Evolutionary conservation across 73 alveolate species (phyloP).

Genomic region (Stentor coeruleus): DNA sequence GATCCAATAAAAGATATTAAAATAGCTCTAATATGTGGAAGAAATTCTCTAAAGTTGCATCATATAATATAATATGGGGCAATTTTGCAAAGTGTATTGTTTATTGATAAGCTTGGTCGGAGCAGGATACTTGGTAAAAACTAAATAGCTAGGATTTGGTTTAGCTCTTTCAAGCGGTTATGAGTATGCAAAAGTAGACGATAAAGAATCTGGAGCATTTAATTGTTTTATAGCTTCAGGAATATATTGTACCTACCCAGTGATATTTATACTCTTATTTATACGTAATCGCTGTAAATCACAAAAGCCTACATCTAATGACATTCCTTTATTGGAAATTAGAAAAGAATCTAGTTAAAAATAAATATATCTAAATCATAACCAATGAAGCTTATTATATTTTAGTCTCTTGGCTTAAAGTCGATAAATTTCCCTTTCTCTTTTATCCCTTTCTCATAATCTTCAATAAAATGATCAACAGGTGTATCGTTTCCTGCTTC

Average conservation of each 20-base stretch:
- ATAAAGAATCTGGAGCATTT: background rate
- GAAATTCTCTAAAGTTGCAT: too few relatives aligned
- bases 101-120: background rate
- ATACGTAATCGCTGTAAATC: too few relatives aligned
- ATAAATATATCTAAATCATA: too few relatives aligned
- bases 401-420: conserved; percentile 10
- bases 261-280: too few relatives aligned
- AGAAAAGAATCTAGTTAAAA: too few relatives aligned
- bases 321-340: too few relatives aligned
- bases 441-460: conserved; percentile 5
- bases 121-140: background rate
- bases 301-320: too few relatives aligned
- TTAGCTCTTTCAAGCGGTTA: background rate
- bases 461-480: conserved; percentile 23
- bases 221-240: background rate
- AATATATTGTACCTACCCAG: background rate
- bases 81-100: background rate
- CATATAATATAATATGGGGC: background rate
- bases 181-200: background rate
- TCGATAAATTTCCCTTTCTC: conserved; percentile 17
- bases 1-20: too few relatives aligned
- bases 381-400: too few relatives aligned
- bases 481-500: background rate
- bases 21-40: too few relatives aligned
- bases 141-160: background rate